These are phyloP conservation scores for Ganoderma sinense DNA, from an alignment of 1,284 basidiomycete genomes.

Conservation along the genomic window DNA sequence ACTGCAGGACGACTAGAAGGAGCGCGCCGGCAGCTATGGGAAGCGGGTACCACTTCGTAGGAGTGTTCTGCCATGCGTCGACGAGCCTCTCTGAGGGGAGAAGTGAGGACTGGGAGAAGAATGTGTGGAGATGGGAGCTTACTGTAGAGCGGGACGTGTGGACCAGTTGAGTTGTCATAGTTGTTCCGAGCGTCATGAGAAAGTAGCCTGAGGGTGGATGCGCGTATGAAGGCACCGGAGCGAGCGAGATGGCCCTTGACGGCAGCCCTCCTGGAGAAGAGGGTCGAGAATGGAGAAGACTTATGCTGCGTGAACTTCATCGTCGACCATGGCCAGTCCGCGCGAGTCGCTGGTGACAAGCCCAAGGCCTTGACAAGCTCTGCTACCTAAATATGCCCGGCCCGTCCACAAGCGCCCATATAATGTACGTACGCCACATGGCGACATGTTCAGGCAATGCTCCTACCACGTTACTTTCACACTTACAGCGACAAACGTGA, in stretches of 20 bases:
- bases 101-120: neutral
- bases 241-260: constrained; percentile 20
- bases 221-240: constrained; percentile 19
- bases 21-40: constrained; percentile 92
- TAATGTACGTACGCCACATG: neutral
- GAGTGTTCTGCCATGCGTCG: constrained; percentile 87
- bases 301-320: constrained; percentile 25
- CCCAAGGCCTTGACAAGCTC: too few relatives aligned
- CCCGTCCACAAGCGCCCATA: too few relatives aligned
- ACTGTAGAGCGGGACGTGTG: constrained; percentile 25
- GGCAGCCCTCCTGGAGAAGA: constrained; percentile 13
- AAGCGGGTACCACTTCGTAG: constrained; percentile 95
- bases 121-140: neutral
- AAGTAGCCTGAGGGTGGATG: constrained; percentile 14
- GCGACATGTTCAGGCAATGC: neutral
- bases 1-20: constrained; percentile 86
- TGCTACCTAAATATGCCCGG: neutral
- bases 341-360: neutral
- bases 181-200: constrained; percentile 20
- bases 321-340: constrained; percentile 9
- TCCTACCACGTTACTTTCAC: neutral
- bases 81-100: constrained; percentile 52
- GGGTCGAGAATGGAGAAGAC: constrained; percentile 18
- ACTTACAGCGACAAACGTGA: neutral
- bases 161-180: constrained; percentile 17